Base-by-base conservation (phyloP, 2,329 filamentous ascomycete species). In the Aspergillus phoenicis region DNA sequence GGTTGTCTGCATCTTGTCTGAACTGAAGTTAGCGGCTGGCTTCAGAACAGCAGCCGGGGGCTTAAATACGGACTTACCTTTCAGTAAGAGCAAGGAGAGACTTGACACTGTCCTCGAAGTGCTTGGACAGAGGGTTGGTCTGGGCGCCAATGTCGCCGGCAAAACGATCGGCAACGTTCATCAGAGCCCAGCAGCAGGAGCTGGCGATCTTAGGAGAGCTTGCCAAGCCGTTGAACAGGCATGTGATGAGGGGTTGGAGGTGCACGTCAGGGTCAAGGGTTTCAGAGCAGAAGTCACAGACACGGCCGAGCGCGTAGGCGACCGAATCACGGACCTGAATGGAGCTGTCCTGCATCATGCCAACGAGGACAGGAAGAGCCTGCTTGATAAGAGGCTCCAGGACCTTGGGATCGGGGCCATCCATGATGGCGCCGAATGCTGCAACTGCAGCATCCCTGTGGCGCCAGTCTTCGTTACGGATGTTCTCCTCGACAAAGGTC, bases 111-210 rank as follows among this genome's bases (percentile, higher is more conserved):
- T 93, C 87, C 79, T 97, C 90, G 82, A 99, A 99, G 80, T 97
- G 92, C 64, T 89, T 87, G 2, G 93, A 96, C 53, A 99, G 83
- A 47, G 92, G 85, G 80, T 98, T 99, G 52, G 83, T 83, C 70
- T 89, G 83, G 62, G 89, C 89, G 53, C 91, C 91, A 59, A 89
- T 85, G 58, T 97, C 93, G 60, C 93, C 92, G 30, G 93, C 91
- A 75, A 98, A 99, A 63, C 93, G 90, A 75, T 99, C 95, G 10
- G 95, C 94, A 74, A 99, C 82, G 80, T 98, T 99, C 91, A 99
- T 98, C 68, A 99, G 82, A 33, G 95, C 93, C 95, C 96, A 97
- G 82, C 95, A 99, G 87, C 95, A 98, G 30, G 95, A 99, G 58
- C 92, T 89, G 33, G 94, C 95, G 89, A 99, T 99, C 86, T 96